Evolutionary conservation across 2,329 filamentous ascomycete species (phyloP), one percentile per base, ranked within the genome.

Genomic region (Purpureocillium lavendulum): DNA sequence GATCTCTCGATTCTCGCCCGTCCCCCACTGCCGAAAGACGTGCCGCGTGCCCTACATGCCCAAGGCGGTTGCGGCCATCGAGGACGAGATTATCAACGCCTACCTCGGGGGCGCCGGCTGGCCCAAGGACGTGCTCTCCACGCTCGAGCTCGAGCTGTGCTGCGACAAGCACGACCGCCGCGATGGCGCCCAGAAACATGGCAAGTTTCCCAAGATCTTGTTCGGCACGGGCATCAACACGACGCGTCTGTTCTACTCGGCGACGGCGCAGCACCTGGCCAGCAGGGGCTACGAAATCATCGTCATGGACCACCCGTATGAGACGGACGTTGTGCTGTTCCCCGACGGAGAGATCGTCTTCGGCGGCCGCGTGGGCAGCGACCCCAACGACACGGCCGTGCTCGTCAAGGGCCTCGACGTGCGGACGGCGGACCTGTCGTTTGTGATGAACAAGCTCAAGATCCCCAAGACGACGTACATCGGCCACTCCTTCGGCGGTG

Each of bases 301-400:
- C 4, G 52, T 63, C 4, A 54, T 71, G 38, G 67, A 71, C 45
- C 66, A 70, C 41, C 62, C 66, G 0, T 58, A 64, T 38, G 65
- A 69, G 35, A 57, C 61, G 3, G 49, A 58, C 24, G 54, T 66
- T n/a, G 57, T 70, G 10, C 53, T 63, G 35, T 66, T 62, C 35
- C 58, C 60, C 2, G 51, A 65, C 40, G 62, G 56, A 6, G 52
- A 48, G 3, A 42, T 59, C 7, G 50, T 56, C 16, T 56, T 46
- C 33, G 50, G 51, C 13, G 49, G 48, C 2, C 31, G 37, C 16
- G 46, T 56, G 15, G 48, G 39, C 4, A 41, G 37, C 8, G 41
- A 48, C 34, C 37, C 33, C 7, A 37, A 45, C 15, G 38, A 32
- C 24, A 33, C 21, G 21, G 21, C 21, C 21, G 10, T 6, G 6